Conservation (phyloP, 495 filamentous ascomycete species). For the Copromyces sp. region DNA sequence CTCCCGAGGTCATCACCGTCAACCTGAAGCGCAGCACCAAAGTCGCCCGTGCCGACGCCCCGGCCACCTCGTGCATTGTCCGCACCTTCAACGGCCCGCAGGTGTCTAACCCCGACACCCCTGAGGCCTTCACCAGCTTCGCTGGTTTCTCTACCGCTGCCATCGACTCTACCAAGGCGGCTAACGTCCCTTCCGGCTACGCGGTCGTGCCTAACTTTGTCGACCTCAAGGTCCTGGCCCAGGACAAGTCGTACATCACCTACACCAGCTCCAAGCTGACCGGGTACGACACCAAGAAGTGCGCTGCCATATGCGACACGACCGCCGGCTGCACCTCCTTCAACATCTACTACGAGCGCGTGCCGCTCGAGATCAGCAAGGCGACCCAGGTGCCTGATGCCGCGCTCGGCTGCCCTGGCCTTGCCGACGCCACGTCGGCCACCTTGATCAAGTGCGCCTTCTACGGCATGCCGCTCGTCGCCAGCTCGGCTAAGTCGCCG, state of each 20-base stretch:
- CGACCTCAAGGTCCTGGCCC: slow-evolving; percentile 6
- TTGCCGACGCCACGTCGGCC: slow-evolving; percentile 34
- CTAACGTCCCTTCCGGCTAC: slow-evolving; percentile 6
- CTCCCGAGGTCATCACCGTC: neutral
- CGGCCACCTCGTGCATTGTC: slow-evolving; percentile 3
- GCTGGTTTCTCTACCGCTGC: neutral
- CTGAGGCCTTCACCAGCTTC: slow-evolving; percentile 4
- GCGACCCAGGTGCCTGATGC: slow-evolving; percentile 8
- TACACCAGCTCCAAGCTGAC: slow-evolving; percentile 7
- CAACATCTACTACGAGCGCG: slow-evolving; percentile 16
- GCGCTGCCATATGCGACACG: slow-evolving; percentile 7
- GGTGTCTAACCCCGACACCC: slow-evolving; percentile 1
- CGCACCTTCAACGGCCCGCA: slow-evolving; percentile 12
- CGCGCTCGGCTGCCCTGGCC: slow-evolving; percentile 18
- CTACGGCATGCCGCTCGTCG: slow-evolving; percentile 30
- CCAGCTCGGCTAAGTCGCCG: slow-evolving; percentile 23
- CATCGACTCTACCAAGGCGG: neutral
- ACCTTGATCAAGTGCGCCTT: slow-evolving; percentile 46
- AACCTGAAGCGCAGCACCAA: neutral
- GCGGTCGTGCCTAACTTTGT: slow-evolving; percentile 7
- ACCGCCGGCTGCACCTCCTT: slow-evolving; percentile 6
- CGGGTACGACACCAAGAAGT: slow-evolving; percentile 6
- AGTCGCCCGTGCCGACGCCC: neutral
- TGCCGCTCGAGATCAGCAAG: slow-evolving; percentile 8
- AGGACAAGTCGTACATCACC: slow-evolving; percentile 8